These are phyloP conservation scores for Phytophthora melonis DNA, from an alignment of 352 stramenopile species.

Conservation along the genomic window DNA sequence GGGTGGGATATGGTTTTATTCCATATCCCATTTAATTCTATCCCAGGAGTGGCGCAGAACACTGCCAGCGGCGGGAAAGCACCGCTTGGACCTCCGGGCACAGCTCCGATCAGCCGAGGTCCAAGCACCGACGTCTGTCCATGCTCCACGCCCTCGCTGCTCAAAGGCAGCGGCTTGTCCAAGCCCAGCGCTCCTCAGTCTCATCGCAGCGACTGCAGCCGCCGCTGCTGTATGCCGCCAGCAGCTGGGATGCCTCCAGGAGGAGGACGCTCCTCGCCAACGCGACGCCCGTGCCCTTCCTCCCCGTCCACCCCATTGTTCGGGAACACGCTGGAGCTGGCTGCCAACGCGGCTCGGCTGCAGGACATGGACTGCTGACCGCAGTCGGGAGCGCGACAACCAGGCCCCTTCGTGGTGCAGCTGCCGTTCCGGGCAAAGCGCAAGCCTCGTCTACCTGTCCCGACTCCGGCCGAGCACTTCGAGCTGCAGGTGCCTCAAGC, in stretches of 20 bases:
- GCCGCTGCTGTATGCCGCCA: conserved; percentile 4
- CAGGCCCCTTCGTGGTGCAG: conserved; percentile 13
- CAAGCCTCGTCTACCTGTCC: conserved; percentile 26
- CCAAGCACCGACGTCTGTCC: neutral
- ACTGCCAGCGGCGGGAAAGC: too few relatives aligned
- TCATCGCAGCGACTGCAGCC: neutral
- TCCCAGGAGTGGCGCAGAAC: too few relatives aligned
- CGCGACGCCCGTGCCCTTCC: conserved; percentile 2
- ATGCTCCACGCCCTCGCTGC: conserved; percentile 12
- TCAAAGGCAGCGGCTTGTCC: neutral
- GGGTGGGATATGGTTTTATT: too few relatives aligned
- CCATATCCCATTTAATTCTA: too few relatives aligned
- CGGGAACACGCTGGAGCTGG: conserved; percentile 30
- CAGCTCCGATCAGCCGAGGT: too few relatives aligned
- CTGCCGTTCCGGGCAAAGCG: conserved; percentile 25
- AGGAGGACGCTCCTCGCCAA: neutral
- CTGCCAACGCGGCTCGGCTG: conserved; percentile 33
- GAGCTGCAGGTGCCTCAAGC: conserved; percentile 58
- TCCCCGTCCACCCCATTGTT: conserved; percentile 21
- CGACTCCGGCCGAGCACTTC: conserved; percentile 38
- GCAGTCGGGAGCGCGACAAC: conserved; percentile 1
- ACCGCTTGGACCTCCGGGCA: too few relatives aligned
- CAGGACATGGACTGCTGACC: conserved; percentile 46
- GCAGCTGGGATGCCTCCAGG: neutral
- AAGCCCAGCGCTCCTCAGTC: neutral